Conservation (phyloP, 495 filamentous ascomycete genomes). For the Penicillium parvum region DNA sequence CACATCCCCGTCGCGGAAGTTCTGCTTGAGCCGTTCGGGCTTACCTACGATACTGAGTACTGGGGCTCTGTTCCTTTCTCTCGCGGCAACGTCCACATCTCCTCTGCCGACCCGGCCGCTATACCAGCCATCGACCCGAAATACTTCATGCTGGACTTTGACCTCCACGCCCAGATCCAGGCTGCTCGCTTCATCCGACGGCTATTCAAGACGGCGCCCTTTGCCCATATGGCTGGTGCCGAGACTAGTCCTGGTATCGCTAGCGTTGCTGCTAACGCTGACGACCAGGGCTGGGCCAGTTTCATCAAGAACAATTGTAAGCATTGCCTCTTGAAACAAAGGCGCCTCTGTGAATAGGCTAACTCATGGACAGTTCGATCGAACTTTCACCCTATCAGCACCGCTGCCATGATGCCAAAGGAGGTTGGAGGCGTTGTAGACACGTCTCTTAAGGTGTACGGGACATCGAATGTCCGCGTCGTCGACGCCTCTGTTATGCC, state of each 20-base stretch:
- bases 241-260: constrained; percentile 20
- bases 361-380: constrained; percentile 31
- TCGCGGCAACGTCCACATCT: constrained; percentile 55
- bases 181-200: constrained; percentile 29
- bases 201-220: constrained; percentile 18
- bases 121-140: constrained; percentile 49
- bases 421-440: constrained; percentile 50
- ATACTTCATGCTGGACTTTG: constrained; percentile 50
- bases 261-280: constrained; percentile 11
- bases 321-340: constrained; percentile 1
- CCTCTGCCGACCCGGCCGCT: constrained; percentile 25
- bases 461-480: constrained; percentile 49
- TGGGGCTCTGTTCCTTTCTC: constrained; percentile 48
- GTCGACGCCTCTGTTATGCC: constrained; percentile 54
- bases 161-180: constrained; percentile 34
- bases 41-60: constrained; percentile 30
- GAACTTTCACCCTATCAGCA: constrained; percentile 44
- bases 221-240: constrained; percentile 11
- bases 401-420: constrained; percentile 53
- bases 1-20: constrained; percentile 41
- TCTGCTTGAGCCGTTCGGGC: constrained; percentile 23
- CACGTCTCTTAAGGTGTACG: constrained; percentile 39
- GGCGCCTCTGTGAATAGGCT: background rate
- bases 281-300: constrained; percentile 20
- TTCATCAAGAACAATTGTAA: constrained; percentile 29